Percentiles rank a stretch among this genome's conserved stretches.
These are phyloP conservation scores for Talaromyces proteolyticus DNA, from an alignment of 495 filamentous ascomycete species.

Conservation along the genomic window DNA sequence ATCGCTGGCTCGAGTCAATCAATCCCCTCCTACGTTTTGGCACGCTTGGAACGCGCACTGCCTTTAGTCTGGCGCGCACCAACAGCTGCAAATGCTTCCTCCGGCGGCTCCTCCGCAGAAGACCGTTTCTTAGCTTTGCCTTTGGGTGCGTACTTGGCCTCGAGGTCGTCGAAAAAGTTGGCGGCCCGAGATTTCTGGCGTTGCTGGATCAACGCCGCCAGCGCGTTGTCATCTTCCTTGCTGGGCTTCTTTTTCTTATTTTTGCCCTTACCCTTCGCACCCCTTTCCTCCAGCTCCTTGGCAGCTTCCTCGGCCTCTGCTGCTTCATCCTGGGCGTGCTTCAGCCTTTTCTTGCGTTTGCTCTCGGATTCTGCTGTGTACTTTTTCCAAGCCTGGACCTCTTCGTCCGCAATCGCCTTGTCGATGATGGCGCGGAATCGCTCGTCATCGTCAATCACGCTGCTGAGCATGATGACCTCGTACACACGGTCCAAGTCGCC, in stretches of 20 bases:
- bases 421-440: slow-evolving; percentile 78
- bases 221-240: slow-evolving; percentile 30
- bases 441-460: slow-evolving; percentile 80
- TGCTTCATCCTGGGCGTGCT: slow-evolving; percentile 57
- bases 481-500: slow-evolving; percentile 75
- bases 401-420: slow-evolving; percentile 62
- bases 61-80: slow-evolving; percentile 15
- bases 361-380: slow-evolving; percentile 69
- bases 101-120: slow-evolving; percentile 20
- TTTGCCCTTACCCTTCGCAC: slow-evolving; percentile 17
- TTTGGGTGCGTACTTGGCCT: slow-evolving; percentile 61
- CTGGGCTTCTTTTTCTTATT: slow-evolving; percentile 22
- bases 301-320: slow-evolving; percentile 68
- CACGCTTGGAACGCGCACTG: not conserved
- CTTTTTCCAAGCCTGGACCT: slow-evolving; percentile 56
- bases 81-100: slow-evolving; percentile 28
- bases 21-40: slow-evolving; percentile 3
- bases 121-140: slow-evolving; percentile 21
- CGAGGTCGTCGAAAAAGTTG: slow-evolving; percentile 60
- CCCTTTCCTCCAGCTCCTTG: slow-evolving; percentile 63
- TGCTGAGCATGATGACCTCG: slow-evolving; percentile 75
- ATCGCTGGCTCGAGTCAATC: not conserved
- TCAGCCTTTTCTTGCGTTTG: slow-evolving; percentile 56
- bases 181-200: slow-evolving; percentile 43
- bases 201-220: slow-evolving; percentile 54